Conservation (phyloP, 2,329 filamentous ascomycete species). For the Ciborinia camelliae region DNA sequence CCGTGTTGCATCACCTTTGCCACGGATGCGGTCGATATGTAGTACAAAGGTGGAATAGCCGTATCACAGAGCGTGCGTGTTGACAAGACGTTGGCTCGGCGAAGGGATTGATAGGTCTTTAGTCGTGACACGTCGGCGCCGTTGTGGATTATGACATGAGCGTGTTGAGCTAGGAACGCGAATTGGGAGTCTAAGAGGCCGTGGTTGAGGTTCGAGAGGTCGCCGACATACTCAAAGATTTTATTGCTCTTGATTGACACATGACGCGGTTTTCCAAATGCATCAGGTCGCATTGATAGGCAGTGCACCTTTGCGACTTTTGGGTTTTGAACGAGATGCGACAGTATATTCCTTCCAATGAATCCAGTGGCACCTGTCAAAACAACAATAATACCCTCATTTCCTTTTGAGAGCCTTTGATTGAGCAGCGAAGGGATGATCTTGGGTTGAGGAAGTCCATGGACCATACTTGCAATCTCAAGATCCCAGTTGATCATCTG, state of each 20-base stretch:
- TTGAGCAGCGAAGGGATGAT: neutral
- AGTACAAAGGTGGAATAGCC: constrained; percentile 38
- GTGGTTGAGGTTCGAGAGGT: neutral
- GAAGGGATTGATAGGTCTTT: constrained; percentile 40
- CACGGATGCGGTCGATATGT: constrained; percentile 38
- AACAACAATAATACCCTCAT: neutral
- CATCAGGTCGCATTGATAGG: neutral
- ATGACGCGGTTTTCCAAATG: neutral
- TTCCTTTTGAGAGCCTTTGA: neutral
- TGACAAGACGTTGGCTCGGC: constrained; percentile 38
- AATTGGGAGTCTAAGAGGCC: neutral
- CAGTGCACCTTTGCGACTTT: neutral
- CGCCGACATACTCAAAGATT: neutral
- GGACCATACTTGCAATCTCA: neutral
- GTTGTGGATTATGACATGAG: constrained; percentile 51
- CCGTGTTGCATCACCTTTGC: constrained; percentile 19
- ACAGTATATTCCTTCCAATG: neutral
- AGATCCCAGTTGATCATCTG: neutral
- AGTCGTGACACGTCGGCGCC: constrained; percentile 42
- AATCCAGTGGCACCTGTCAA: neutral
- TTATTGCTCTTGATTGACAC: neutral
- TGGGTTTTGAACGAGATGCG: neutral
- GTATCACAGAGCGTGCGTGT: constrained; percentile 33
- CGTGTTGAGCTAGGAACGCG: constrained; percentile 18
- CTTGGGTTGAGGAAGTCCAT: neutral